Evolutionary conservation across 2,329 filamentous ascomycete species (phyloP).

Genomic region (Sclerotinia minor): DNA sequence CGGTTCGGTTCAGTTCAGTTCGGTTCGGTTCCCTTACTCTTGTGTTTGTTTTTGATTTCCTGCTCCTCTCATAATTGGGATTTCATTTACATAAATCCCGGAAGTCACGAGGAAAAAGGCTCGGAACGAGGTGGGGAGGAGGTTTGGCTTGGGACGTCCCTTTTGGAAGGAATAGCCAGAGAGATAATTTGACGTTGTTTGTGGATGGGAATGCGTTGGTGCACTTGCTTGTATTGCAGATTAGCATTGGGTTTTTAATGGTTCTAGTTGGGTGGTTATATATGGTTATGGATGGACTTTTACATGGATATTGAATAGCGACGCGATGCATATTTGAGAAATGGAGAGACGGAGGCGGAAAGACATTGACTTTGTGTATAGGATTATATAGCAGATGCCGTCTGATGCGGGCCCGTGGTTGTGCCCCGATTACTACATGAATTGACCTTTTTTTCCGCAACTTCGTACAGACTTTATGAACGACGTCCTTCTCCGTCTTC

Average conservation of each 20-base stretch:
- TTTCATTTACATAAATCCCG: slow-evolving; percentile 6
- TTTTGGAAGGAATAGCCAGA: not conserved
- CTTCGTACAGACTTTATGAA: slow-evolving; percentile 6
- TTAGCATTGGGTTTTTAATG: slow-evolving; percentile 22
- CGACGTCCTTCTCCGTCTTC: not conserved
- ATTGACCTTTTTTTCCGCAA: slow-evolving; percentile 15
- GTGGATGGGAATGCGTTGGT: slow-evolving; percentile 6
- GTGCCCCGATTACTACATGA: slow-evolving; percentile 14
- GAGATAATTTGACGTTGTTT: slow-evolving; percentile 1
- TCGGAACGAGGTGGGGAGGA: not conserved
- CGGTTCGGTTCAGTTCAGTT: not conserved
- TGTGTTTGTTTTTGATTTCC: slow-evolving; percentile 12
- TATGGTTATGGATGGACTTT: slow-evolving; percentile 14
- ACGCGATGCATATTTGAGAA: slow-evolving; percentile 19
- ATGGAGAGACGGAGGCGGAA: slow-evolving; percentile 6
- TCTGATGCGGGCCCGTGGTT: slow-evolving; percentile 1
- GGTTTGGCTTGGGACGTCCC: not conserved
- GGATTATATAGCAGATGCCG: slow-evolving; percentile 11
- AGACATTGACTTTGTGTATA: slow-evolving; percentile 22
- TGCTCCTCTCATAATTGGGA: not conserved
- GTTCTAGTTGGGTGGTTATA: not conserved
- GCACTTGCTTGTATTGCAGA: slow-evolving; percentile 19
- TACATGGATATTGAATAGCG: slow-evolving; percentile 17
- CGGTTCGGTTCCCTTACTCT: not conserved
- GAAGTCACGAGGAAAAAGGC: slow-evolving; percentile 2